Evolutionary conservation across 768 basidiomycete species (phyloP).

Genomic region (Calocera cornea): DNA sequence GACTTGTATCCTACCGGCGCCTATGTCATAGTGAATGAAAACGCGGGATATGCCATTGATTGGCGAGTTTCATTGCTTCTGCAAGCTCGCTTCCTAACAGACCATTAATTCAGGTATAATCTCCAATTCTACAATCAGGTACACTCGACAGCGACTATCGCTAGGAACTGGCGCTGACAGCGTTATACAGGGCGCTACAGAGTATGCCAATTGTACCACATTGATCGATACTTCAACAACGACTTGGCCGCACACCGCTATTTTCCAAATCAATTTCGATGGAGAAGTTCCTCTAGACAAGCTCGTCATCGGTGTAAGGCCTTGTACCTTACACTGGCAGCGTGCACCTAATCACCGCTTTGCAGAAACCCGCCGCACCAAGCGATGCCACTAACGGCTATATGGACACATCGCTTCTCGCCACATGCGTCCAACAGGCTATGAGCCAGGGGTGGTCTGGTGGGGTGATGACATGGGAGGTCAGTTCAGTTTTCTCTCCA

Average conservation of each 20-base stretch:
- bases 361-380: constrained; percentile 3
- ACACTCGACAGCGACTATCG: not conserved
- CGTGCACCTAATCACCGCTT: not conserved
- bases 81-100: too few species aligned
- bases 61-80: not conserved
- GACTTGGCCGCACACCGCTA: constrained; percentile 22
- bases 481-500: not conserved
- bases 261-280: constrained; percentile 42
- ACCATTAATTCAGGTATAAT: not conserved
- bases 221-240: constrained; percentile 21
- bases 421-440: not conserved
- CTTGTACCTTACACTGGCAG: too few species aligned
- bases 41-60: constrained; percentile 13
- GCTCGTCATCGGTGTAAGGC: constrained; percentile 44
- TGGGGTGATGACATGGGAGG: not conserved
- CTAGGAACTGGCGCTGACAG: not conserved
- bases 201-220: constrained; percentile 13
- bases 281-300: constrained; percentile 47
- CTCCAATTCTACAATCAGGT: constrained; percentile 8
- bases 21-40: constrained; percentile 28
- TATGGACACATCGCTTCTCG: not conserved
- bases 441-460: not conserved
- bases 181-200: constrained; percentile 8
- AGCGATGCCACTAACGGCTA: constrained; percentile 12
- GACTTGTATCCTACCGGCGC: constrained; percentile 8